Evolutionary conservation across 495 filamentous ascomycete species (phyloP).

Genomic region (Trichoderma asperelloides): DNA sequence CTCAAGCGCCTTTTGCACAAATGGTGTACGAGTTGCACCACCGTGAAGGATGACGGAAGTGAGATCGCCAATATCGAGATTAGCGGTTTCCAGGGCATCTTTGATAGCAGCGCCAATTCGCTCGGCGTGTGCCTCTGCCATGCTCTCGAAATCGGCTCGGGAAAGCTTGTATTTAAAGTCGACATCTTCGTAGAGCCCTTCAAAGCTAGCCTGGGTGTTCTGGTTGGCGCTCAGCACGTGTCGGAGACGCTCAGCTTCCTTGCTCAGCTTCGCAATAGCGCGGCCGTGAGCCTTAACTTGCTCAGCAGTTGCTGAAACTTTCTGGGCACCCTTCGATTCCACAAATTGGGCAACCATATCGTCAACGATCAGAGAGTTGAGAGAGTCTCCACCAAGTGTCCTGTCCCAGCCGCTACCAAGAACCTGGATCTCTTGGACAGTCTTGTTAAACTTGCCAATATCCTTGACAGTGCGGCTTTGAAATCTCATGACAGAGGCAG

Average conservation of each 20-base stretch:
- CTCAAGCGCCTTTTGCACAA: slow-evolving; percentile 86
- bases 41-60: slow-evolving; percentile 91
- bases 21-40: slow-evolving; percentile 83
- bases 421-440: slow-evolving; percentile 83
- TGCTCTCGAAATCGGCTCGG: slow-evolving; percentile 72
- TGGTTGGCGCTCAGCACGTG: slow-evolving; percentile 92
- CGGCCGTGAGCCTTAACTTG: slow-evolving; percentile 67
- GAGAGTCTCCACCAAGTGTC: slow-evolving; percentile 77
- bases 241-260: slow-evolving; percentile 78
- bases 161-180: slow-evolving; percentile 88
- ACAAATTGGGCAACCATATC: slow-evolving; percentile 78
- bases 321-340: slow-evolving; percentile 60
- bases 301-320: slow-evolving; percentile 47
- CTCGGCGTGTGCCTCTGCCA: slow-evolving; percentile 58
- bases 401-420: slow-evolving; percentile 82
- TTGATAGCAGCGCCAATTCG: slow-evolving; percentile 62
- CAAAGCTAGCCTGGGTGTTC: slow-evolving; percentile 70
- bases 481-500: slow-evolving; percentile 86
- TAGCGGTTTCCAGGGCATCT: slow-evolving; percentile 64
- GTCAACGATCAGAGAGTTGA: slow-evolving; percentile 80
- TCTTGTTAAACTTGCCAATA: slow-evolving; percentile 90
- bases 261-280: slow-evolving; percentile 77
- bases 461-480: slow-evolving; percentile 86
- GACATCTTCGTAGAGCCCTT: slow-evolving; percentile 80
- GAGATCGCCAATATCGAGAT: slow-evolving; percentile 64